A percentile compares a stretch with the other conserved stretches of the same genome.
phyloP scores from a whole-genome alignment of 192 early-diverging fungal species.

The Coemansia sp. region DNA sequence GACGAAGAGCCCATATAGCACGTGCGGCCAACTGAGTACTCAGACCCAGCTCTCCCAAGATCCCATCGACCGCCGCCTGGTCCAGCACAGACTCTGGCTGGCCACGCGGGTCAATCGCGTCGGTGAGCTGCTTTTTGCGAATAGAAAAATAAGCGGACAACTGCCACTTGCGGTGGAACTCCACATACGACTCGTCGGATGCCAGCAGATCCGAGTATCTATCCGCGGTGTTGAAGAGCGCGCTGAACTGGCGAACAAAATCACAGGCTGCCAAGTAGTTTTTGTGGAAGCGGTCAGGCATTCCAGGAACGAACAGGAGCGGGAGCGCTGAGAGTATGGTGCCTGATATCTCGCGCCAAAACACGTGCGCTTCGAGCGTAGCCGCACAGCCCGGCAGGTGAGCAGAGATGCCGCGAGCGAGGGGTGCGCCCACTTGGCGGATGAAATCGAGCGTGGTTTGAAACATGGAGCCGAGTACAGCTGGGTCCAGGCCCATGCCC shows the following conservation, averaged over 20 bases:
- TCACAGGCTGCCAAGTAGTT: conserved; percentile 31
- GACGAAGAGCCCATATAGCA: conserved; percentile 27
- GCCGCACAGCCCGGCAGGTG: conserved; percentile 17
- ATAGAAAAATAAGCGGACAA: conserved; percentile 50
- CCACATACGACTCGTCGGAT: conserved; percentile 19
- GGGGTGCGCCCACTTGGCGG: conserved; percentile 13
- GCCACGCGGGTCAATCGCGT: conserved; percentile 13
- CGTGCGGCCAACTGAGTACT: conserved; percentile 21
- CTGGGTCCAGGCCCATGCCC: conserved; percentile 46
- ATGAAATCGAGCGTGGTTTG: conserved; percentile 20
- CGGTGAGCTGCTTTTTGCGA: conserved; percentile 33
- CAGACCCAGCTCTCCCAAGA: conserved; percentile 9
- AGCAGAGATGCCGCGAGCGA: conserved; percentile 13
- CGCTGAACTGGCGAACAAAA: conserved; percentile 33
- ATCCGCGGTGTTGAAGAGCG: conserved; percentile 13
- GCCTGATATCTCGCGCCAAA: conserved; percentile 37
- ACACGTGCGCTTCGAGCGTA: conserved; percentile 28
- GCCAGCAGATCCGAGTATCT: not conserved
- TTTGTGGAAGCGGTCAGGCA: conserved; percentile 43
- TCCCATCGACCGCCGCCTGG: not conserved
- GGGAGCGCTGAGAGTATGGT: conserved; percentile 25
- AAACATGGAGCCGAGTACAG: conserved; percentile 23
- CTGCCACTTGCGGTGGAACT: conserved; percentile 55
- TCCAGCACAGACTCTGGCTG: not conserved
- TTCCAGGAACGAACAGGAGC: conserved; percentile 51